Evolutionary conservation across 2,329 filamentous ascomycete species (phyloP), one percentile per base, ranked within the genome.

Genomic region (Stachybotrys elegans): DNA sequence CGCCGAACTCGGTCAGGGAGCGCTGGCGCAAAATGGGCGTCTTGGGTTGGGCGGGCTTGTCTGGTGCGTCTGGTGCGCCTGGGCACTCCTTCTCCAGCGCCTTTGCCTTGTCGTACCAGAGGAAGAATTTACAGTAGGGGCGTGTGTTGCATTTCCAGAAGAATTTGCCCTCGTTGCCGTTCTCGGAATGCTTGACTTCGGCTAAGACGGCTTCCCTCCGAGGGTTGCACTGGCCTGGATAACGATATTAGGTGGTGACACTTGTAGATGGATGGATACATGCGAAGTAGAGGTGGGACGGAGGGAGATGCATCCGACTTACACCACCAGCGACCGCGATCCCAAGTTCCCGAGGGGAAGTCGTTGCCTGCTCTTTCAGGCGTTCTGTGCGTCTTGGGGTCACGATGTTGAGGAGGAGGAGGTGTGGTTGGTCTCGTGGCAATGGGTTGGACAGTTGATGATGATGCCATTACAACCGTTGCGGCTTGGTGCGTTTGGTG

Each of bases 51-150:
- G 54, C 44, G 13, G 49, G 42, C n/a, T 50, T 46, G 22, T 39
- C 40, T 4, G 20, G 38, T 11, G 31, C 51, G 8, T 48, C 40
- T 5, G 44, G 35, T 9, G 50, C 37, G 7, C 42, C 22, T 5
- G 35, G 45, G 25, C 54, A 45, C 4, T 54, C 56, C 1, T 45
- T 55, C 50, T 68, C 59, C 5, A 60, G 58, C 17, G 48, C 42
- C 25, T 52, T 48, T 9, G 70, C 68, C 2, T 60, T 57, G 7
- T 72, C 64, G n/a, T 62, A 59, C 65, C 66, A 75, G 19, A 73
- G 51, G 46, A 72, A 76, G 52, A 75, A 72, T 6, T 53, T 43
- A 54, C 72, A 76, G 38, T 60, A 57, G 6, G 58, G 56, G 7
- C 55, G 53, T n/a, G 52, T 45, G 6, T 53, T 51, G 51, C 72